phyloP scores from a whole-genome alignment of 2,329 filamentous ascomycete genomes.

The Tympanopsis confertula region DNA sequence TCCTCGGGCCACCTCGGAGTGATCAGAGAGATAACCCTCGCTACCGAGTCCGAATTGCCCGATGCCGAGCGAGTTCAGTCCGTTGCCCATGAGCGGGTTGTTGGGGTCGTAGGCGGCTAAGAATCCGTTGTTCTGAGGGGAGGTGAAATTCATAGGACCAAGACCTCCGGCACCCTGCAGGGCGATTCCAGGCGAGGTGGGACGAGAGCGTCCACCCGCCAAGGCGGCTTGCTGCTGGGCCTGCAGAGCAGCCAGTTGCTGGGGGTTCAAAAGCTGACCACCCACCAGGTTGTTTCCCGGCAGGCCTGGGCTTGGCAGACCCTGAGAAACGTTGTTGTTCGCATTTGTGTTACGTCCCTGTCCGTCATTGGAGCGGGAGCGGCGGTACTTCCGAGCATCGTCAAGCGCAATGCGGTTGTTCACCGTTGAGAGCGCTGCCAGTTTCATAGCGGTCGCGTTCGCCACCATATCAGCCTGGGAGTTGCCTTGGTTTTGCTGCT shows the following conservation, averaged over 20 bases:
- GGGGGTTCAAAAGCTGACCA: conserved; percentile 73
- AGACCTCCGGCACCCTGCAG: conserved; percentile 50
- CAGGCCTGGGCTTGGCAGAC: conserved; percentile 26
- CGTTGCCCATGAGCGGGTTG: conserved; percentile 58
- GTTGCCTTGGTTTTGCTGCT: conserved; percentile 24
- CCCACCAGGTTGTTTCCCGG: conserved; percentile 82
- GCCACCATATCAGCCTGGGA: conserved; percentile 90
- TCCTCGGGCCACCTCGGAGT: conserved; percentile 81
- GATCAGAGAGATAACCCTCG: conserved; percentile 86
- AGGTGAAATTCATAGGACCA: conserved; percentile 51
- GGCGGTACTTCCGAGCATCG: conserved; percentile 91
- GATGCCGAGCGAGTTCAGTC: conserved; percentile 28
- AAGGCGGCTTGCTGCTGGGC: conserved; percentile 48
- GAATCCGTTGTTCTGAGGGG: conserved; percentile 90
- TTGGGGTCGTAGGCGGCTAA: conserved; percentile 73
- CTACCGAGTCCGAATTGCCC: conserved; percentile 58
- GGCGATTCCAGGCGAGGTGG: conserved; percentile 76
- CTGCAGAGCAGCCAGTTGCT: conserved; percentile 75
- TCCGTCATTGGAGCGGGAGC: conserved; percentile 78
- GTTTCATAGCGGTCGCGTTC: conserved; percentile 97
- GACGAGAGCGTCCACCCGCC: conserved; percentile 66
- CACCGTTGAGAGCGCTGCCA: conserved; percentile 89
- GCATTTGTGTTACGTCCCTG: conserved; percentile 32
- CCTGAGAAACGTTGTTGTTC: not conserved
- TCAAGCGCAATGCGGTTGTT: conserved; percentile 97